Evolutionary conservation across 2,329 filamentous ascomycete species (phyloP), one percentile per base, ranked within the genome.

Genomic region (Penicillium psychrosexuale): DNA sequence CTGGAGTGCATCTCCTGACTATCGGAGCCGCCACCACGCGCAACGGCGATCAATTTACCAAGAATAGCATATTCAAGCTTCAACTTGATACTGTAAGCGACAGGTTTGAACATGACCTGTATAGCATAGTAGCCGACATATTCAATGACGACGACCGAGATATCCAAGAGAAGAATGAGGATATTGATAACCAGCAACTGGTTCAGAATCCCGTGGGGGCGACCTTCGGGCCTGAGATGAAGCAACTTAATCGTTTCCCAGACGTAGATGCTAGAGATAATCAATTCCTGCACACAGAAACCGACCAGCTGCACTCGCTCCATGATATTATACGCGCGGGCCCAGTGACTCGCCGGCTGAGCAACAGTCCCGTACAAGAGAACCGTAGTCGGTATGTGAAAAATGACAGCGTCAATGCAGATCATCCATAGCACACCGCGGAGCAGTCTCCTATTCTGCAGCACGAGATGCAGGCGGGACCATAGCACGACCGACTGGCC

Each of bases 1-100:
- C 59, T 60, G 12, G 61, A 62, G 0, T 51, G 51, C 12, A 60
- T 8, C 9, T 64, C 53, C 2, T 56, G 47, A n/a, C 38, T 37
- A 17, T 55, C 50, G 8, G 39, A 47, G n/a, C n/a, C 44, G n/a
- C 17, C n/a, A 6, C 59, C 58, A 1, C 56, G 54, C 22, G 59
- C 64, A 47, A 68, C 48, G 2, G 58, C 45, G 9, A 78, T 71
- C 8, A 79, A 62, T 48, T 75, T 74, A 8, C 80, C 72, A 5
- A 85, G 69, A 34, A 85, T 78, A 19, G 80, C 77, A 56, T 79
- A 78, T 67, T 85, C 83, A 5, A 83, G 76, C 51, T 82, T 81
- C 33, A 82, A 71, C 72, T 72, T 72, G 53, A 72, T 61, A 48
- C 69, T 71, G 47, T 72, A 72, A 0, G 61, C 65, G 8, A 70